Percentiles rank a stretch among this genome's conserved stretches.
These are phyloP conservation scores for Aspergillus japonicus DNA, from an alignment of 2,329 filamentous ascomycete genomes.

Conservation along the genomic window DNA sequence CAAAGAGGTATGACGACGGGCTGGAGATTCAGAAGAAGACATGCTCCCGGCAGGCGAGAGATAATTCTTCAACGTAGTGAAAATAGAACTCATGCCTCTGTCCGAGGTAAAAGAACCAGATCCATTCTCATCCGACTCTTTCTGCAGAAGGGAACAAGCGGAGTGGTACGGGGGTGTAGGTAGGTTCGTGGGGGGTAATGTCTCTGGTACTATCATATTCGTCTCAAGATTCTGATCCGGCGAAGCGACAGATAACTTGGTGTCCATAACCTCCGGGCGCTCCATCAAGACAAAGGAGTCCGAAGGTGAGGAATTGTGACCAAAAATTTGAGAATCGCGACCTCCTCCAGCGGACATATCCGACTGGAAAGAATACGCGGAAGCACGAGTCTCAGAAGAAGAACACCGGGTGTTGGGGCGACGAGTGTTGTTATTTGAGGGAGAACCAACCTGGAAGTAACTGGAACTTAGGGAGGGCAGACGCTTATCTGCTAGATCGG, in stretches of 20 bases:
- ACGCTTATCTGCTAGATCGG: slow-evolving; percentile 91
- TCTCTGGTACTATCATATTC: slow-evolving; percentile 29
- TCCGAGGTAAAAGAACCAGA: slow-evolving; percentile 39
- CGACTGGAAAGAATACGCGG: slow-evolving; percentile 26
- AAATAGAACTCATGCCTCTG: slow-evolving; percentile 42
- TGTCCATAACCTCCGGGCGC: slow-evolving; percentile 34
- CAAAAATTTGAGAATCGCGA: slow-evolving; percentile 26
- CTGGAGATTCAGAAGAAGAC: slow-evolving; percentile 33
- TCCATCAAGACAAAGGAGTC: slow-evolving; percentile 46
- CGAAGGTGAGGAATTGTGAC: slow-evolving; percentile 34
- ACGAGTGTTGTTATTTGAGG: slow-evolving; percentile 67
- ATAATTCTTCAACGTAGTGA: slow-evolving; percentile 46
- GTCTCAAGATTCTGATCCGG: slow-evolving; percentile 25
- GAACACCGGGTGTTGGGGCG: slow-evolving; percentile 41
- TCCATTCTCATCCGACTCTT: slow-evolving; percentile 44
- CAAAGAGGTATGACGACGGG: slow-evolving; percentile 48
- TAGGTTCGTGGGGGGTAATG: slow-evolving; percentile 34
- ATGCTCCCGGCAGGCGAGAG: slow-evolving; percentile 38
- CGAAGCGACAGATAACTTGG: slow-evolving; percentile 28
- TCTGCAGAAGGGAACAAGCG: slow-evolving; percentile 45
- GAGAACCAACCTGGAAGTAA: slow-evolving; percentile 99
- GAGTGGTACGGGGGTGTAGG: slow-evolving; percentile 47
- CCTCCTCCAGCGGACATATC: slow-evolving; percentile 24
- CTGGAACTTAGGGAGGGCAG: slow-evolving; percentile 90
- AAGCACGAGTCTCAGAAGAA: slow-evolving; percentile 31